phyloP scores from a whole-genome alignment of 1,284 basidiomycete species.

The Moniliophthora roreri region DNA sequence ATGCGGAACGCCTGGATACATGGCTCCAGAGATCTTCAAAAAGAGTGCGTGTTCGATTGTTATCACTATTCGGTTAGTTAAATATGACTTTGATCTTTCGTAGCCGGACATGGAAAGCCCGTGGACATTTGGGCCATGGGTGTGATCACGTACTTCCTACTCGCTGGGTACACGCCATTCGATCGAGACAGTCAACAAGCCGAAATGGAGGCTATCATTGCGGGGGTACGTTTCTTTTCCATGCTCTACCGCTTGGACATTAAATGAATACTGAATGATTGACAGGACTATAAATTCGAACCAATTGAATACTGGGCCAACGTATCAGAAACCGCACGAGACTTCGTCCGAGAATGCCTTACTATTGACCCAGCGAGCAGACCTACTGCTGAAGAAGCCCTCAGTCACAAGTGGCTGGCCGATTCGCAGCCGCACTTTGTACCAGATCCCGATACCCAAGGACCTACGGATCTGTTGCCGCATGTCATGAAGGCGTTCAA shows the following conservation, averaged over 20 bases:
- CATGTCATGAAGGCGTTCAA: slow-evolving; percentile 88
- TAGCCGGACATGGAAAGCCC: slow-evolving; percentile 92
- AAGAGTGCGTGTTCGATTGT: slow-evolving; percentile 58
- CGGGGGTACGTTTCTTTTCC: slow-evolving; percentile 51
- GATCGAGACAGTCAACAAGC: slow-evolving; percentile 86
- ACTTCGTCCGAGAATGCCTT: slow-evolving; percentile 81
- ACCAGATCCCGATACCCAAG: slow-evolving; percentile 55
- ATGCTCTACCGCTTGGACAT: slow-evolving; percentile 14
- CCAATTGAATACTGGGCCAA: slow-evolving; percentile 86
- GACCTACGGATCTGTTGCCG: slow-evolving; percentile 81
- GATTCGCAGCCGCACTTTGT: slow-evolving; percentile 70
- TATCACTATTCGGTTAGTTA: background rate
- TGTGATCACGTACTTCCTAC: slow-evolving; percentile 93
- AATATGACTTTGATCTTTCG: slow-evolving; percentile 12
- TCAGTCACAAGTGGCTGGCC: slow-evolving; percentile 83
- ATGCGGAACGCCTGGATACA: slow-evolving; percentile 95
- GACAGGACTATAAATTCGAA: slow-evolving; percentile 73
- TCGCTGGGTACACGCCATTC: slow-evolving; percentile 94
- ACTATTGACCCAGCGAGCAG: slow-evolving; percentile 80
- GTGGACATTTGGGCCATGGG: slow-evolving; percentile 98
- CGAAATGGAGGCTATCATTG: slow-evolving; percentile 93
- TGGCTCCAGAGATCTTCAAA: slow-evolving; percentile 98
- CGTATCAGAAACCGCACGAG: slow-evolving; percentile 77
- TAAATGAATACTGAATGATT: background rate
- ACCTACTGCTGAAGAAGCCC: slow-evolving; percentile 72